Base-by-base conservation (phyloP, 1,139 yeast species). In the Geotrichum candidum region DNA sequence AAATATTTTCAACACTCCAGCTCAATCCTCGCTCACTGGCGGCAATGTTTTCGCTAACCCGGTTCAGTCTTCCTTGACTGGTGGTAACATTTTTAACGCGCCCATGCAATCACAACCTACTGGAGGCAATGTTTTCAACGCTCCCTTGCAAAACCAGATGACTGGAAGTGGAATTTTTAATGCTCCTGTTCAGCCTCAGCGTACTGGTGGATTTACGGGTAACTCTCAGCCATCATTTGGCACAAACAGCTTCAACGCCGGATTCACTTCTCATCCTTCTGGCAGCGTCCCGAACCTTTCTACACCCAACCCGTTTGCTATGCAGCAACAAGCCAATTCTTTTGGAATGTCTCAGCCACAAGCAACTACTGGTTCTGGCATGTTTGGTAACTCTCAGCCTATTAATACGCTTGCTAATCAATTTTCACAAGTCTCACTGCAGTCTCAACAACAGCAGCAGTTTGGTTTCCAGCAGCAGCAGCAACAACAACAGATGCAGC, bases 1-100 rank as follows among this genome's bases (percentile, higher is more conserved):
- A 27, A 54, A 54, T 45, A 54, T 22, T 11, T 54, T 72, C 27
- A 76, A 79, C 1, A 74, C 74, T 53, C 53, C 61, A 3, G 13
- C 53, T 5, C 56, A 54, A 23, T n/a, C 54, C 9, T 61, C 58
- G 23, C 2, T 48, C 7, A 53, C 58, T 10, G 63, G 61, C 2
- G 61, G 63, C 25, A 57, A 57, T 45, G 23, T 35, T 1, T 57
- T 57, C 33, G 63, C 58, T 22, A 35, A 35, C 3, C 65, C 65
- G 9, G 31, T 58, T 27, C 54, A 48, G 38, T 11, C 45, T 29
- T 53, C 51, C 53, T 7, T 22, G 13, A 45, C 46, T 33, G 59
- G 59, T 6, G 53, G 58, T 3, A 55, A 55, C 29, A 38, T 51
- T 33, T 56, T 33, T 35, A 22, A 45, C 22, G 29, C 23, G 48